A percentile compares a stretch with the other conserved stretches of the same genome.
These are phyloP conservation scores for Castanopsis chinensis DNA, from an alignment of 306 rosid genomes.

Conservation along the genomic window DNA sequence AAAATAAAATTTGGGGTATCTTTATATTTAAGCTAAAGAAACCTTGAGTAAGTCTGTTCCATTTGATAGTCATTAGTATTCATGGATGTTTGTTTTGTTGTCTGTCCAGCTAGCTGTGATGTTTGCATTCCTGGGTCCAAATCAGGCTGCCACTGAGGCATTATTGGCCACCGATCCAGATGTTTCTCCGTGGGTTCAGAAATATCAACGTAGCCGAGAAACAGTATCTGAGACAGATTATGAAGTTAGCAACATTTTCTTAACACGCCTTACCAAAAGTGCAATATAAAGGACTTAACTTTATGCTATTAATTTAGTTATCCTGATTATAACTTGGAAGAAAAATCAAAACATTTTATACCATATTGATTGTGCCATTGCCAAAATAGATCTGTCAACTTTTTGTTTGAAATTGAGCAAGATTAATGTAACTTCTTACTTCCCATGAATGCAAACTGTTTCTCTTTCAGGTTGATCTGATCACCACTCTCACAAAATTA, in stretches of 20 bases:
- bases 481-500: conserved; percentile 76
- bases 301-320: background rate
- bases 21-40: background rate
- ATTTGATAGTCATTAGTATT: background rate
- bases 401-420: background rate
- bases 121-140: conserved; percentile 91
- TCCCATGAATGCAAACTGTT: background rate
- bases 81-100: background rate
- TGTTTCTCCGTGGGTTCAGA: conserved; percentile 86
- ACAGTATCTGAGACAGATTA: conserved; percentile 94
- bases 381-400: background rate
- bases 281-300: background rate
- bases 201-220: conserved; percentile 89
- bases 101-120: conserved; percentile 75
- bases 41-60: background rate
- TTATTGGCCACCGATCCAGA: conserved; percentile 73
- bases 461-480: conserved; percentile 79
- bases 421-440: background rate
- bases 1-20: background rate
- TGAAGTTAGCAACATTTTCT: conserved; percentile 46
- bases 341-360: background rate
- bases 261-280: background rate
- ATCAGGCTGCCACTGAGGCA: conserved; percentile 75
- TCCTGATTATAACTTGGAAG: background rate
- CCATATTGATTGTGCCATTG: background rate